Percentiles rank a stretch among this genome's conserved stretches.
Conservation (phyloP, 1,284 basidiomycete species). For the Sanguinoderma infundibulare region DNA sequence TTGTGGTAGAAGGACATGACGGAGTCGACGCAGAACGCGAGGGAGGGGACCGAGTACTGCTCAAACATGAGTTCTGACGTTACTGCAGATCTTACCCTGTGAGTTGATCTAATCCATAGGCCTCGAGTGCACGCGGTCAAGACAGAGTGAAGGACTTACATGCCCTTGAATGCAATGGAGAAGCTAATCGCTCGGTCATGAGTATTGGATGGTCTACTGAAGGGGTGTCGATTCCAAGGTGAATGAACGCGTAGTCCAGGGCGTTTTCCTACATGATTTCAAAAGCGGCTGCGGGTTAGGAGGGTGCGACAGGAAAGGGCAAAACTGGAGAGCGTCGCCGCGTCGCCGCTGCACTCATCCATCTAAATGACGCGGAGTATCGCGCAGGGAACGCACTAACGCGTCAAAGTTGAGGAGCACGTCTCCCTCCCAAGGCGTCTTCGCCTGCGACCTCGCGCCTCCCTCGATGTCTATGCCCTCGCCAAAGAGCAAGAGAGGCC, state of each 20-base stretch:
- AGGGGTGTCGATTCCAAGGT: constrained; percentile 82
- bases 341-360: neutral
- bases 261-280: constrained; percentile 78
- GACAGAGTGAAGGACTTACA: constrained; percentile 52
- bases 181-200: constrained; percentile 93
- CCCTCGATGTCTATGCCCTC: constrained; percentile 85
- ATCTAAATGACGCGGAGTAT: neutral
- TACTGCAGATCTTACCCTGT: constrained; percentile 57
- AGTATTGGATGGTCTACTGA: constrained; percentile 89
- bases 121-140: neutral
- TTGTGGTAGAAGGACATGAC: constrained; percentile 92
- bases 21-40: constrained; percentile 91
- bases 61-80: constrained; percentile 98
- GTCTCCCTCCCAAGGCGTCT: constrained; percentile 90
- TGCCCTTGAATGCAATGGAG: constrained; percentile 88
- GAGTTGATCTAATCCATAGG: neutral
- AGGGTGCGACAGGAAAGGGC: too few relatives aligned
- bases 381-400: constrained; percentile 62
- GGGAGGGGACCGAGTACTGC: constrained; percentile 85
- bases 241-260: constrained; percentile 90
- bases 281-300: too few relatives aligned
- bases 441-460: constrained; percentile 76
- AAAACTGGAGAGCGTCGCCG: constrained; percentile 6
- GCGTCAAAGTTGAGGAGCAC: constrained; percentile 89
- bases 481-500: constrained; percentile 83